Conservation (phyloP, 2,329 filamentous ascomycete species). For the Cryphonectria parasitica region DNA sequence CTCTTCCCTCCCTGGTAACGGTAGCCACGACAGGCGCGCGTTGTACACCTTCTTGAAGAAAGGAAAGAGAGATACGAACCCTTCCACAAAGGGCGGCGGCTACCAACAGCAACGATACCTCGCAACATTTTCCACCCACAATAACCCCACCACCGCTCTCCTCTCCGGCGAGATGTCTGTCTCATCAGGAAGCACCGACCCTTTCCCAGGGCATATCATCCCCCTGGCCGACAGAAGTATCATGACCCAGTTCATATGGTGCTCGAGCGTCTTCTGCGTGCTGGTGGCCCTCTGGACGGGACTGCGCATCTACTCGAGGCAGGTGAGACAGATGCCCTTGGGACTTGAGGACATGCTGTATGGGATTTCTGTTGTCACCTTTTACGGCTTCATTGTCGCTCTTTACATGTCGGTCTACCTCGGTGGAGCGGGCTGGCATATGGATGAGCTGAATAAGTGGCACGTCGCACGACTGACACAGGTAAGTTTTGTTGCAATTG, state of each 20-base stretch:
- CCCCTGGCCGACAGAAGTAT: conserved; percentile 16
- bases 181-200: not conserved
- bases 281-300: conserved; percentile 21
- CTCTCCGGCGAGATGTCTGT: not conserved
- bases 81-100: no score
- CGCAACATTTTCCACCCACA: not conserved
- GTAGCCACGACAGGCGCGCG: not conserved
- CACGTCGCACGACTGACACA: conserved; percentile 24
- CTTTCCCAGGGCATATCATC: conserved; percentile 10
- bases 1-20: not conserved
- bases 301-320: conserved; percentile 22
- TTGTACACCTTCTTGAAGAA: not conserved
- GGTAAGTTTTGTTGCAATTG: conserved; percentile 5
- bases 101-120: no score
- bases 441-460: conserved; percentile 14
- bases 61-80: no score
- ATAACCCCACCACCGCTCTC: not conserved
- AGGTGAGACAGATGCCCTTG: conserved; percentile 13
- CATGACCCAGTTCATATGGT: conserved; percentile 21
- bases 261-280: conserved; percentile 14
- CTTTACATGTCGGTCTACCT: conserved; percentile 16
- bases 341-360: conserved; percentile 21
- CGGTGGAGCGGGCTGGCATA: conserved; percentile 22
- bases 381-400: conserved; percentile 20
- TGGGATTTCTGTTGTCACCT: conserved; percentile 12